Conservation (phyloP, 768 basidiomycete genomes). For the Termitomyces sp. region DNA sequence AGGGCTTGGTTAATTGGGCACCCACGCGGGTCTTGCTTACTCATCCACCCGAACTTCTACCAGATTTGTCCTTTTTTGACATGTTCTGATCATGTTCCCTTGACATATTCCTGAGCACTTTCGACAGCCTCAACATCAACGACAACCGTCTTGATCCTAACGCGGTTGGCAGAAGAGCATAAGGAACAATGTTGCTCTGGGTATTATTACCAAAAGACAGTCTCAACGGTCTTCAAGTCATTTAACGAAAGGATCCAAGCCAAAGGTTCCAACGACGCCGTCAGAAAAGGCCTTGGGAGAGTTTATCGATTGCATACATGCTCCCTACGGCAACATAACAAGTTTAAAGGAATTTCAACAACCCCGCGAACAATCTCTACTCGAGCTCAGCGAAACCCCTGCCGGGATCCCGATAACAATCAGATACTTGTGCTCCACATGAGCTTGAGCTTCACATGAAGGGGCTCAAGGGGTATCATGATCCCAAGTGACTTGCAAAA, state of each 20-base stretch:
- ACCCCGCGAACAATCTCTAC: too few relatives aligned
- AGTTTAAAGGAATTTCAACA: not conserved
- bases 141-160: not conserved
- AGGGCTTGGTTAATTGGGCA: slow-evolving; percentile 6
- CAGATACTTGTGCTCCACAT: not conserved
- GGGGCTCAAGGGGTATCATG: too few relatives aligned
- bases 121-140: not conserved
- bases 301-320: not conserved
- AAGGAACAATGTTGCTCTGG: not conserved
- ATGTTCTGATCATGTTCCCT: not conserved
- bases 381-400: not conserved
- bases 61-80: not conserved
- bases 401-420: not conserved
- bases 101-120: not conserved
- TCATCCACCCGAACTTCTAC: slow-evolving; percentile 1
- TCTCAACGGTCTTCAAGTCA: not conserved
- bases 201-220: too few relatives aligned
- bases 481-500: not conserved
- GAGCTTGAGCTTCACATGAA: not conserved
- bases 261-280: not conserved
- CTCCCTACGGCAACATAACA: not conserved
- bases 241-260: not conserved
- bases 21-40: slow-evolving; percentile 8
- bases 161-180: not conserved
- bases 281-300: not conserved